Conservation (phyloP, 192 early-diverging fungal species). For the Backusella liffmaniae region DNA sequence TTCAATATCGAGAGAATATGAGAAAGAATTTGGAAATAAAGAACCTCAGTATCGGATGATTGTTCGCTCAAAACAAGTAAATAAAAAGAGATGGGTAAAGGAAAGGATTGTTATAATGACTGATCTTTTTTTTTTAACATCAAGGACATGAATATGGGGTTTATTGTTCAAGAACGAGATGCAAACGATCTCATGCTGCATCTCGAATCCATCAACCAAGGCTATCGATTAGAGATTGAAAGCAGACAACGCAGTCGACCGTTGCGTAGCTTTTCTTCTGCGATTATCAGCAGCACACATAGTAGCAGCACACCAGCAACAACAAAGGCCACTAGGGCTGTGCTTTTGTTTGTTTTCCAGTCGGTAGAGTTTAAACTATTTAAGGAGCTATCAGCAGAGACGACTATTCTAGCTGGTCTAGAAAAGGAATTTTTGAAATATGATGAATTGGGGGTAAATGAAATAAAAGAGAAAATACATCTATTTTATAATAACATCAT, state of each 20-base stretch:
- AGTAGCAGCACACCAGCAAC: not conserved
- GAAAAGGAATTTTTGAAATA: slow-evolving; percentile 68
- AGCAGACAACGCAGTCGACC: not conserved
- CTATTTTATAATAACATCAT: too few species aligned
- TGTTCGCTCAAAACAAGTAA: slow-evolving; percentile 16
- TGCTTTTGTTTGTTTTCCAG: slow-evolving; percentile 19
- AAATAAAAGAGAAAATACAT: too few species aligned
- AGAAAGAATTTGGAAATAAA: slow-evolving; percentile 1
- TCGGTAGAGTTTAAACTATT: slow-evolving; percentile 38
- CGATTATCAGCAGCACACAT: not conserved
- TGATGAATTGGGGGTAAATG: slow-evolving; percentile 67
- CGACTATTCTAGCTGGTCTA: slow-evolving; percentile 46
- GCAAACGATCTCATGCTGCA: slow-evolving; percentile 4
- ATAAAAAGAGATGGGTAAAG: too few species aligned
- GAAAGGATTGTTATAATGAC: too few species aligned
- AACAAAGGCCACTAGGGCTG: slow-evolving; percentile 24
- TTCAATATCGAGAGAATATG: not conserved
- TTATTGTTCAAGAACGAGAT: slow-evolving; percentile 10
- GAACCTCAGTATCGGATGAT: slow-evolving; percentile 7
- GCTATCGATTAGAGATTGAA: not conserved
- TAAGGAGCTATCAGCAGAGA: slow-evolving; percentile 61
- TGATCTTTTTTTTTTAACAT: too few species aligned
- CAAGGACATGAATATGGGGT: slow-evolving; percentile 1
- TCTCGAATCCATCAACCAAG: not conserved
- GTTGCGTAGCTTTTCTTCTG: slow-evolving; percentile 1